Evolutionary conservation across 768 basidiomycete species (phyloP).

Genomic region (Tylopilus felleus): DNA sequence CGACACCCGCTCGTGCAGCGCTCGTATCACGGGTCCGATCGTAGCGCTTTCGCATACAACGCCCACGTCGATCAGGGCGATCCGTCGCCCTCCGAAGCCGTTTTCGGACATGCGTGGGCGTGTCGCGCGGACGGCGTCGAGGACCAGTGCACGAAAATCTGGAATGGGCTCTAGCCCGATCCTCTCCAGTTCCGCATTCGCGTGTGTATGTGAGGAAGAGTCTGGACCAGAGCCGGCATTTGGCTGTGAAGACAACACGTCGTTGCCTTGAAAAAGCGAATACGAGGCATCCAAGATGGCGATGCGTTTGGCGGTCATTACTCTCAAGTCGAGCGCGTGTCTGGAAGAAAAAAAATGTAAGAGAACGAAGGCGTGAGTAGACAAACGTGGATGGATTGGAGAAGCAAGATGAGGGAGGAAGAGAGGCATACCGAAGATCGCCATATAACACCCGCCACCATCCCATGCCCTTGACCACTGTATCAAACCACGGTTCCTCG

Average conservation of each 20-base stretch:
- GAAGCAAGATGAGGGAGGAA: not conserved
- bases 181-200: not conserved
- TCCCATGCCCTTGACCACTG: conserved; percentile 75
- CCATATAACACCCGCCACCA: conserved; percentile 79
- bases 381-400: no score
- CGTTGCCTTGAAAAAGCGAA: conserved; percentile 42
- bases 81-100: conserved; percentile 29
- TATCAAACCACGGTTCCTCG: conserved; percentile 45
- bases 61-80: conserved; percentile 60
- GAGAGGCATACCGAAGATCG: conserved; percentile 51
- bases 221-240: not conserved
- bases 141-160: conserved; percentile 48
- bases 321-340: conserved; percentile 76
- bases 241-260: not conserved
- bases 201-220: not conserved
- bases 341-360: conserved; percentile 33
- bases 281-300: conserved; percentile 73
- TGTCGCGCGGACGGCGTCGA: conserved; percentile 43
- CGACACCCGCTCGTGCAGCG: conserved; percentile 49
- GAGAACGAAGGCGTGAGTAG: not conserved
- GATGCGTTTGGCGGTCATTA: conserved; percentile 63
- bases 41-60: conserved; percentile 53
- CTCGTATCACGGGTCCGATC: conserved; percentile 46
- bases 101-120: conserved; percentile 9
- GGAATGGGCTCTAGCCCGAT: conserved; percentile 59